Evolutionary conservation across 2,329 filamentous ascomycete genomes (phyloP).

Genomic region (Xylariaceae sp.): DNA sequence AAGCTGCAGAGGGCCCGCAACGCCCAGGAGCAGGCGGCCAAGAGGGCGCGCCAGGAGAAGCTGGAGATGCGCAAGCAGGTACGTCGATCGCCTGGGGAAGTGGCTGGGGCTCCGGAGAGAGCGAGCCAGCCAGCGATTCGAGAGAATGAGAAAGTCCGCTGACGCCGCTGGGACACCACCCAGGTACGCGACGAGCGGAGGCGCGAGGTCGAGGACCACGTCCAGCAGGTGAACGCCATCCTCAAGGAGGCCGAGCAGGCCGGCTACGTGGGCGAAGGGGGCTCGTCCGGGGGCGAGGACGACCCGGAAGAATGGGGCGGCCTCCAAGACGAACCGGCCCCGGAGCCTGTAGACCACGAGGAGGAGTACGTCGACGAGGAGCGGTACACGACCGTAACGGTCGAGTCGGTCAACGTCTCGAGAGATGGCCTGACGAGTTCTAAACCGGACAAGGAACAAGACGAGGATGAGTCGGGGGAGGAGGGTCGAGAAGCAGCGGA

Average conservation of each 20-base stretch:
- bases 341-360: conserved; percentile 60
- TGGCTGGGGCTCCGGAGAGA: not conserved
- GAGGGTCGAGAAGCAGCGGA: conserved; percentile 15
- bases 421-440: conserved; percentile 57
- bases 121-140: not conserved
- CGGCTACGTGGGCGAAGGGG: conserved; percentile 31
- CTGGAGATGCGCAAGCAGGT: conserved; percentile 70
- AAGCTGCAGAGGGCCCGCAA: conserved; percentile 78
- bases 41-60: conserved; percentile 70
- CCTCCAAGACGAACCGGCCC: conserved; percentile 44
- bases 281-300: conserved; percentile 26
- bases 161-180: too few relatives aligned
- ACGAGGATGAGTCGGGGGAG: conserved; percentile 26
- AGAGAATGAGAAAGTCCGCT: conserved; percentile 1
- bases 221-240: conserved; percentile 65
- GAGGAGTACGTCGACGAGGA: conserved; percentile 97
- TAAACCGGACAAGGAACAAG: conserved; percentile 38
- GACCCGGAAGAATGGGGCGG: conserved; percentile 52
- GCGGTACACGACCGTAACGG: conserved; percentile 87
- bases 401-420: conserved; percentile 79
- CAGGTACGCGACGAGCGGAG: conserved; percentile 80
- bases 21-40: conserved; percentile 73
- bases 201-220: conserved; percentile 72
- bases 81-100: conserved; percentile 17
- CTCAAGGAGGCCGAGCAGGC: conserved; percentile 54